phyloP scores from a whole-genome alignment of 805 yeast genomes.

The Barnettozyma botsteinii region DNA sequence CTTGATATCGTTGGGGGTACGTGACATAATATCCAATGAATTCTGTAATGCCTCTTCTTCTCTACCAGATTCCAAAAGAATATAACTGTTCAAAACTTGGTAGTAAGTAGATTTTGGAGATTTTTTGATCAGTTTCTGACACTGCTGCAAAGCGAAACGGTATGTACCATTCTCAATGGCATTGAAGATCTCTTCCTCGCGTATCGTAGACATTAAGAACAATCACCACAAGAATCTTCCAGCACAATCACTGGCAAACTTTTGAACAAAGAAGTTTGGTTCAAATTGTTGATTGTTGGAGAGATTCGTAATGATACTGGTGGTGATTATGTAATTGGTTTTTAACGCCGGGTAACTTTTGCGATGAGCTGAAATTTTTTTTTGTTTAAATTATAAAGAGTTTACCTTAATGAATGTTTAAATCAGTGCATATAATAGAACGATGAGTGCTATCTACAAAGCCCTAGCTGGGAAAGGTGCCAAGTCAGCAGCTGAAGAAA shows the following conservation, averaged over 20 bases:
- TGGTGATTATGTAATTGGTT: neutral
- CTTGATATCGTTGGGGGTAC: constrained; percentile 48
- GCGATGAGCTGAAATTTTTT: constrained; percentile 12
- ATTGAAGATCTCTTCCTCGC: constrained; percentile 31
- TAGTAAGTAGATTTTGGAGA: constrained; percentile 54
- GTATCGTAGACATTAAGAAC: constrained; percentile 27
- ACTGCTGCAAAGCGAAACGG: constrained; percentile 44
- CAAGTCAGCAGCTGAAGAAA: constrained; percentile 30
- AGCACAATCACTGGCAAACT: too few species aligned
- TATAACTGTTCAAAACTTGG: constrained; percentile 29
- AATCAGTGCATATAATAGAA: neutral
- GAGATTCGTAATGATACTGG: too few species aligned
- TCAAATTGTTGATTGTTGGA: too few species aligned
- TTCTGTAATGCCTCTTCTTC: constrained; percentile 26
- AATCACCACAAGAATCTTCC: too few species aligned
- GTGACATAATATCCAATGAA: constrained; percentile 20
- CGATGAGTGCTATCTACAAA: constrained; percentile 75
- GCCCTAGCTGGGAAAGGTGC: constrained; percentile 48
- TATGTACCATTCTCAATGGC: constrained; percentile 51
- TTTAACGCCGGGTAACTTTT: constrained; percentile 3
- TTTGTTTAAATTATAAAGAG: too few species aligned
- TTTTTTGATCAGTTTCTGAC: constrained; percentile 43
- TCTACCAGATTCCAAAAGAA: constrained; percentile 27
- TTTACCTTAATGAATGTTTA: too few species aligned
- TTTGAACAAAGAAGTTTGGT: too few species aligned